A percentile compares a stretch with the other conserved stretches of the same genome.
These are phyloP conservation scores for Trametes elegans DNA, from an alignment of 768 basidiomycete genomes.

Conservation along the genomic window DNA sequence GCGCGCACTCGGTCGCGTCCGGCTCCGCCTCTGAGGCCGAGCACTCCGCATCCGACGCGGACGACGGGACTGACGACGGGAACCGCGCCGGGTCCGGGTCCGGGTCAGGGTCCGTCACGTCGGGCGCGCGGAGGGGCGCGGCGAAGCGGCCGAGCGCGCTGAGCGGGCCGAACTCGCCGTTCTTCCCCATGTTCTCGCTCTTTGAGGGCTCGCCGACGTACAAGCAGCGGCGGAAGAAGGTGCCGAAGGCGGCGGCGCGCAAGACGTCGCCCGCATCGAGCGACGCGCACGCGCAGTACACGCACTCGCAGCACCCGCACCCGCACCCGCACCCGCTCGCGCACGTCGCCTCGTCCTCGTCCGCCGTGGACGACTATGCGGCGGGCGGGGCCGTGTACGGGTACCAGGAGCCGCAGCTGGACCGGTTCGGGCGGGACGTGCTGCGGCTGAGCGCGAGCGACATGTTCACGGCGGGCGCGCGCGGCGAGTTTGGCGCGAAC, in stretches of 20 bases:
- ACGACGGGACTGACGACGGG: conserved; percentile 17
- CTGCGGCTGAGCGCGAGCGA: conserved; percentile 54
- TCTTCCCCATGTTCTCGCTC: conserved; percentile 68
- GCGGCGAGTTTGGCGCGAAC: conserved; percentile 47
- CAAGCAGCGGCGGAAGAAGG: conserved; percentile 85
- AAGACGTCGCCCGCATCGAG: conserved; percentile 23
- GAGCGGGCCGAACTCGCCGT: conserved; percentile 35
- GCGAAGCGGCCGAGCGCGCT: conserved; percentile 24
- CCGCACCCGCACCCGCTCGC: neutral
- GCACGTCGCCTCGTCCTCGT: neutral
- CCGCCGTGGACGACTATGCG: neutral
- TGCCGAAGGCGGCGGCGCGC: conserved; percentile 37
- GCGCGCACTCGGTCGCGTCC: conserved; percentile 8
- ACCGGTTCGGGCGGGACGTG: conserved; percentile 32
- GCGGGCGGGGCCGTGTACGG: neutral
- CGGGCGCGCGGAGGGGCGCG: conserved; percentile 3
- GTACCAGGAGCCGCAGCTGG: conserved; percentile 29
- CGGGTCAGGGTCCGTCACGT: no score
- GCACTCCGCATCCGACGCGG: conserved; percentile 25
- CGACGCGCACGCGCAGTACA: neutral
- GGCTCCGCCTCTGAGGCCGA: conserved; percentile 6
- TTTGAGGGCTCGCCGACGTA: conserved; percentile 85
- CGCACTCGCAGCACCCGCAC: neutral
- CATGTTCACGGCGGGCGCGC: conserved; percentile 62
- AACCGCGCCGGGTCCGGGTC: no score